A percentile compares a stretch with the other conserved stretches of the same genome.
Evolutionary conservation across 768 basidiomycete genomes (phyloP).

Genomic region (Polyporus arcularius): DNA sequence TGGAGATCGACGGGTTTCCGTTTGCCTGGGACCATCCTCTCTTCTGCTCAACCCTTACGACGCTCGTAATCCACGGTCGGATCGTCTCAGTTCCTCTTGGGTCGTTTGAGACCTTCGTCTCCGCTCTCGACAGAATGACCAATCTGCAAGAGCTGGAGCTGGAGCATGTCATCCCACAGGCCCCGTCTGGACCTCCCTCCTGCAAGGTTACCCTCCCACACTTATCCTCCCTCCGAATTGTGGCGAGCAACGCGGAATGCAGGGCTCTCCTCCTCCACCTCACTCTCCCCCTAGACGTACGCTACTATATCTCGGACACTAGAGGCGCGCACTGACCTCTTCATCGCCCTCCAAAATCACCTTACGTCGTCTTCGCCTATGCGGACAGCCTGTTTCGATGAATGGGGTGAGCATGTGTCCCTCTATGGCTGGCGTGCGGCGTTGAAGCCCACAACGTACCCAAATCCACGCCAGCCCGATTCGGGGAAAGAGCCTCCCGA

Average conservation of each 20-base stretch:
- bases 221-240: not conserved
- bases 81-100: too few relatives aligned
- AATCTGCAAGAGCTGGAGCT: not conserved
- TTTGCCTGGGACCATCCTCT: constrained; percentile 3
- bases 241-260: not conserved
- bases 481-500: not conserved
- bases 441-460: not conserved
- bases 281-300: too few relatives aligned
- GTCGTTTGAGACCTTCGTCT: not conserved
- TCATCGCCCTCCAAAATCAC: too few relatives aligned
- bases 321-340: too few relatives aligned
- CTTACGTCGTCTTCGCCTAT: too few relatives aligned
- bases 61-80: not conserved
- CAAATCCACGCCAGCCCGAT: not conserved
- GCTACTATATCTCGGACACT: too few relatives aligned
- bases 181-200: not conserved
- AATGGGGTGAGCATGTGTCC: too few relatives aligned
- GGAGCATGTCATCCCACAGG: constrained; percentile 3
- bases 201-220: not conserved
- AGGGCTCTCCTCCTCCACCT: not conserved
- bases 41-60: not conserved
- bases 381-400: too few relatives aligned
- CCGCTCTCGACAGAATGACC: not conserved
- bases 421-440: not conserved
- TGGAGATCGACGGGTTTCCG: not conserved